Evolutionary conservation across 208 protist species (phyloP), one percentile per base, ranked within the genome.

Genomic region (Phytomonas francai): DNA sequence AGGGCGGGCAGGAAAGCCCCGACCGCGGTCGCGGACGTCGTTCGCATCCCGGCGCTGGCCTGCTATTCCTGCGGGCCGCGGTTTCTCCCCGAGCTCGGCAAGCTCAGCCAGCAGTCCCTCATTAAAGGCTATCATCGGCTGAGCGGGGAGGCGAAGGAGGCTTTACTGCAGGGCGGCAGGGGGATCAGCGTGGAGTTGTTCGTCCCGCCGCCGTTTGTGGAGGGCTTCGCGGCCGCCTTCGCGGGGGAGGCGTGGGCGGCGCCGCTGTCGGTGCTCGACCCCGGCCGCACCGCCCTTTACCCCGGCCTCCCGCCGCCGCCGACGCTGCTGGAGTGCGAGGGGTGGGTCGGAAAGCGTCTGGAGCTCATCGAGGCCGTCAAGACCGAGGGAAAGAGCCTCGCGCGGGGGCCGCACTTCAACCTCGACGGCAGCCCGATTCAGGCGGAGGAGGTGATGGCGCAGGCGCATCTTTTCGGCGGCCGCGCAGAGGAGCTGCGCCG

Each of bases 81-180:
- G 14, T 86, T 92, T 65, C 19, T 54, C 0, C 81, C 87, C 68
- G 83, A 91, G 45, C 76, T 93, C 65, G 90, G 84, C 25, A 95
- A 93, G 70, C 70, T 95, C 0, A 95, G 84, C 61, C 90, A 93
- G 72, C 87, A 92, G 69, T 59, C 85, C 3, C 71, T 92, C 36
- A 87, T 95, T 73, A 95, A 95, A 61, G 90, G 78, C 6, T 95
- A 92, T 70, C 90, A 95, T 45, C 67, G 90, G 6, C 71, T 95
- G 28, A 80, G 78, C 65, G 80, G 83, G 65, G 84, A 79, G 57
- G 80, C 82, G 4, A 92, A 93, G 80, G 87, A 95, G 66, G 36
- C 51, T 34, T 80, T 93, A 6, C 73, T 92, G 6, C 33, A 36
- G 33, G 12, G 79, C 4, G 87, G 93, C 74, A 68, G 72, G 28